phyloP scores from a whole-genome alignment of 2,329 filamentous ascomycete species.

The Ophiognomonia clavigignenti-juglandacearum region DNA sequence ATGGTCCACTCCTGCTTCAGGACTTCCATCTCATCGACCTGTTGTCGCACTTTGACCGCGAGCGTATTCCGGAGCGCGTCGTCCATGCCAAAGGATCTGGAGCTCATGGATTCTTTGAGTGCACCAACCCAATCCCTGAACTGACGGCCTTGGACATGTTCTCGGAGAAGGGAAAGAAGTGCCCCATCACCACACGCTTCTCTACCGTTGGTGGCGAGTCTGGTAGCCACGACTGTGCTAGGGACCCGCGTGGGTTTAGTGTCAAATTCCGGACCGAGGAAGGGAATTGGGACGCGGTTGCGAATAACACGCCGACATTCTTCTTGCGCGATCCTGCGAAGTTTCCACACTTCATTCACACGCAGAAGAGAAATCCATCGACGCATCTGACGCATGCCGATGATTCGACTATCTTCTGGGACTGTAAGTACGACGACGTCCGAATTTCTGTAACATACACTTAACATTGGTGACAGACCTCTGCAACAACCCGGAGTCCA shows the following conservation, averaged over 20 bases:
- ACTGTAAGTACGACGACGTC: too few relatives aligned
- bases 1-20: conserved; percentile 52
- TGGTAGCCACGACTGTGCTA: conserved; percentile 65
- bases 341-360: conserved; percentile 70
- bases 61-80: conserved; percentile 57
- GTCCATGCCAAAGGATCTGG: conserved; percentile 57
- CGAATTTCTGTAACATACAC: too few relatives aligned
- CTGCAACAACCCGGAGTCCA: conserved; percentile 51
- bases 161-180: conserved; percentile 62
- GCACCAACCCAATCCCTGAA: conserved; percentile 44
- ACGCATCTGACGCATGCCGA: conserved; percentile 61
- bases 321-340: conserved; percentile 71
- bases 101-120: conserved; percentile 50
- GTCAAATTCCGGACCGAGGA: conserved; percentile 70
- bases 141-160: conserved; percentile 49
- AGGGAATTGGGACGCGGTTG: conserved; percentile 70
- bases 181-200: conserved; percentile 62
- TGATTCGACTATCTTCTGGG: conserved; percentile 63
- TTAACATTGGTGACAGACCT: too few relatives aligned
- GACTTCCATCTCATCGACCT: conserved; percentile 60
- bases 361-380: conserved; percentile 67
- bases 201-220: conserved; percentile 73
- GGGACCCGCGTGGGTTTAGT: conserved; percentile 68
- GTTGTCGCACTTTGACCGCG: conserved; percentile 56
- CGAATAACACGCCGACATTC: conserved; percentile 71